These are phyloP conservation scores for Sporothrix brasiliensis DNA, from an alignment of 2,329 filamentous ascomycete genomes.

Conservation along the genomic window DNA sequence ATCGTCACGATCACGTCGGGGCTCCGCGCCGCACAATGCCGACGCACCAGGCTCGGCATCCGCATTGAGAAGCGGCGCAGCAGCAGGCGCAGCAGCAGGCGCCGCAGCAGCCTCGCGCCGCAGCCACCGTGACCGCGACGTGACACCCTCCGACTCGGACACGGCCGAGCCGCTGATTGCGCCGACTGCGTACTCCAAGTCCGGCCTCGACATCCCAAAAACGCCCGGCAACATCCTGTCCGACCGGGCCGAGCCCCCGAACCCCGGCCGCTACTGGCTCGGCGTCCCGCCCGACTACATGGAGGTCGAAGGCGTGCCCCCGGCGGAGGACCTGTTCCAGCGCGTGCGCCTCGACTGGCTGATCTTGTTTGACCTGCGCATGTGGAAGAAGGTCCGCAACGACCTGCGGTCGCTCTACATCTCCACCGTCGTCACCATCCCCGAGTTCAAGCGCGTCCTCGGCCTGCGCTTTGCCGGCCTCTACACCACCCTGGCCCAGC, in stretches of 20 bases:
- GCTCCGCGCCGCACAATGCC: not conserved
- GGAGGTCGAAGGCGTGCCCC: conserved; percentile 63
- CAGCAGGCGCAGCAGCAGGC: not conserved
- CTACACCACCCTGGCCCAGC: conserved; percentile 88
- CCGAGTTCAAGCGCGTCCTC: conserved; percentile 92
- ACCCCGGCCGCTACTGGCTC: conserved; percentile 81
- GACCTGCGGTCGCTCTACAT: conserved; percentile 93
- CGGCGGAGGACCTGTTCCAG: conserved; percentile 85
- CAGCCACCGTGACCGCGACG: conserved; percentile 55
- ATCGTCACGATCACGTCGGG: not conserved
- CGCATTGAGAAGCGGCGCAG: not conserved
- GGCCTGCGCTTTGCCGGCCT: conserved; percentile 92
- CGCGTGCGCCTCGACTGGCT: conserved; percentile 91
- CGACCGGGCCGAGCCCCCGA: conserved; percentile 55
- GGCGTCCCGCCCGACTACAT: conserved; percentile 74
- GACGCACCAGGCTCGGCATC: not conserved
- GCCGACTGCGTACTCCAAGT: conserved; percentile 63
- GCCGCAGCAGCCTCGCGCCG: conserved; percentile 18
- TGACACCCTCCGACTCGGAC: conserved; percentile 73
- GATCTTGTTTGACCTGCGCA: conserved; percentile 87
- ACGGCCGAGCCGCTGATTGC: conserved; percentile 69
- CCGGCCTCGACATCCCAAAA: conserved; percentile 74
- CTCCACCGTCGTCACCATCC: conserved; percentile 91
- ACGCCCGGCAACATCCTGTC: conserved; percentile 64
- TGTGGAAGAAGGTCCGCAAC: conserved; percentile 95